These are phyloP conservation scores for Leccinum disarticulatum DNA, from an alignment of 768 basidiomycete species.

Conservation along the genomic window DNA sequence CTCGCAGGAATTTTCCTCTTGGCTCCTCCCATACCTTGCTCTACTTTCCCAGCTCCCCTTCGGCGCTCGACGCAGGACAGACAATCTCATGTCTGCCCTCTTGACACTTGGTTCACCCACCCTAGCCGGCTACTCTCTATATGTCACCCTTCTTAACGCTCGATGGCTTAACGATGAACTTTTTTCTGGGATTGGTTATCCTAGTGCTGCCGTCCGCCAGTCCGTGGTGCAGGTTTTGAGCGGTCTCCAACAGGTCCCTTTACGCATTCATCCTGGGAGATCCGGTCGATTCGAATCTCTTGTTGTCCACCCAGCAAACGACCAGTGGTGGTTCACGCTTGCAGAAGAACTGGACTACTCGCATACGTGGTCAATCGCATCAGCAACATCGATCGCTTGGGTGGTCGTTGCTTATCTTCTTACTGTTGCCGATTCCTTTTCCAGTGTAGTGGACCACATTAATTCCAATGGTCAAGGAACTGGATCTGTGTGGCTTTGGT, in stretches of 20 bases:
- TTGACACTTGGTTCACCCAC: constrained; percentile 45
- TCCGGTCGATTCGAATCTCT: constrained; percentile 39
- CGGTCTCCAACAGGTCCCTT: constrained; percentile 43
- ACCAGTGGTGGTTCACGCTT: constrained; percentile 42
- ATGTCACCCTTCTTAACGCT: constrained; percentile 43
- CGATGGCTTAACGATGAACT: constrained; percentile 39
- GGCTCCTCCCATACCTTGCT: constrained; percentile 51
- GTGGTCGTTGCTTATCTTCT: constrained; percentile 42
- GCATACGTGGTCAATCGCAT: constrained; percentile 42
- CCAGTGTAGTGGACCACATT: constrained; percentile 19
- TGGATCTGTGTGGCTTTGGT: constrained; percentile 45
- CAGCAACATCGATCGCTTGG: constrained; percentile 42
- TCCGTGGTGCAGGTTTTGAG: constrained; percentile 36
- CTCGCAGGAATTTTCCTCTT: constrained; percentile 40
- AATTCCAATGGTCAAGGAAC: constrained; percentile 38
- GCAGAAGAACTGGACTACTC: constrained; percentile 36
- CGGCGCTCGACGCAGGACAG: constrained; percentile 38
- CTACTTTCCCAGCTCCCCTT: constrained; percentile 52
- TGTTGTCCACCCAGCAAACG: constrained; percentile 42
- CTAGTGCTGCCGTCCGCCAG: constrained; percentile 4
- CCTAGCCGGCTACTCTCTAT: constrained; percentile 47
- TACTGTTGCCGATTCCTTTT: constrained; percentile 18
- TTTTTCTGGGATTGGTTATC: constrained; percentile 33
- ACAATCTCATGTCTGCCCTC: constrained; percentile 43
- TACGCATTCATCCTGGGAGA: constrained; percentile 31